These are phyloP conservation scores for Yarrowia galli DNA, from an alignment of 1,139 yeast genomes.

Conservation along the genomic window DNA sequence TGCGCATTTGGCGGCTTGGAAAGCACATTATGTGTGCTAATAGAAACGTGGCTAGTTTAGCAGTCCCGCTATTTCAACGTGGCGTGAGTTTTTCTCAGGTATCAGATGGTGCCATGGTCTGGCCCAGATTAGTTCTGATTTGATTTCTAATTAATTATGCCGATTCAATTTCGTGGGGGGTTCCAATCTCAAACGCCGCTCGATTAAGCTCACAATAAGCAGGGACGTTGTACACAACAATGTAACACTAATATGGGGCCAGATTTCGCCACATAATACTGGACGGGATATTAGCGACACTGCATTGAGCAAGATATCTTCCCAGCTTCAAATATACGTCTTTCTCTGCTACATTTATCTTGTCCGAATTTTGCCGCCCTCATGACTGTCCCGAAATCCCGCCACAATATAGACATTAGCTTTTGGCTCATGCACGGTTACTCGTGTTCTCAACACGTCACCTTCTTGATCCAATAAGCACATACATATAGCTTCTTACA, in stretches of 20 bases:
- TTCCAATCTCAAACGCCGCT: background rate
- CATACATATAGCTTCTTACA: slow-evolving; percentile 13
- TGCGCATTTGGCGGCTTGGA: no score
- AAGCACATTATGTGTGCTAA: no score
- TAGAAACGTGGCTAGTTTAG: no score
- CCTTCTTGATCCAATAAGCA: slow-evolving; percentile 19
- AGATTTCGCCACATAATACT: background rate
- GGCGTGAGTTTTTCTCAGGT: no score
- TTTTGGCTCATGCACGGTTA: slow-evolving; percentile 12
- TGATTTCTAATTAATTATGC: no score
- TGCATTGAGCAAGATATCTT: background rate
- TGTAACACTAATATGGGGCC: background rate
- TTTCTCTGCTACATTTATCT: background rate
- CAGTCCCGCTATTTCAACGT: no score
- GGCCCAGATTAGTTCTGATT: no score
- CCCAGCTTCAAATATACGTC: background rate
- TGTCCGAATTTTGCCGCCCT: background rate
- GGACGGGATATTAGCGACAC: no score
- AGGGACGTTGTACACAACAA: slow-evolving; percentile 5
- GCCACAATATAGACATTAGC: background rate
- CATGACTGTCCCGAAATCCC: no score
- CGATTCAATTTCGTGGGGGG: no score
- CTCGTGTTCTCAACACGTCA: slow-evolving; percentile 28
- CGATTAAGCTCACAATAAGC: slow-evolving; percentile 10
- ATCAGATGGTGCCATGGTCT: no score